These are phyloP conservation scores for Tritrichomonas foetus DNA, from an alignment of 208 protist species.

Conservation along the genomic window DNA sequence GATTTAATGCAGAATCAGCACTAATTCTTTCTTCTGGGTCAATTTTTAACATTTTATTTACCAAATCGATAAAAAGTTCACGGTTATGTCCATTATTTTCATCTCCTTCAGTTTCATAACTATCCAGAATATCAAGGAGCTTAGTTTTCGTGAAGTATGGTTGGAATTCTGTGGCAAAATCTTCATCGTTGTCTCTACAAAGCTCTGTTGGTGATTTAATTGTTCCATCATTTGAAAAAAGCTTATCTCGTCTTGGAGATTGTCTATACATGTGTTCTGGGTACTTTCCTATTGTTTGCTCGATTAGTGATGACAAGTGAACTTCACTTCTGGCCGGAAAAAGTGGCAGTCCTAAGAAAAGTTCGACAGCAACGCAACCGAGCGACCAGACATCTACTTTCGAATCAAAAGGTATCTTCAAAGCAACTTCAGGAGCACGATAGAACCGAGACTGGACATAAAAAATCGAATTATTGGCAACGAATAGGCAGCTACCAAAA, in stretches of 20 bases:
- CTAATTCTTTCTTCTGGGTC: slow-evolving; percentile 14
- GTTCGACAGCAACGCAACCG: not conserved
- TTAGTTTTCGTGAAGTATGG: not conserved
- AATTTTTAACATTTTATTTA: not conserved
- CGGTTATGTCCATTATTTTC: not conserved
- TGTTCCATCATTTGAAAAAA: not conserved
- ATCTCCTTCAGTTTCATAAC: not conserved
- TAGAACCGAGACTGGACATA: not conserved
- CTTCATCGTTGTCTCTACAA: not conserved
- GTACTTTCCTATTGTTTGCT: not conserved
- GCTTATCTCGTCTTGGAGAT: not conserved
- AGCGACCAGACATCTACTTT: slow-evolving; percentile 12
- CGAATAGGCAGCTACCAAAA: not conserved
- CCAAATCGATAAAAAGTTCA: not conserved
- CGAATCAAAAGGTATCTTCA: not conserved
- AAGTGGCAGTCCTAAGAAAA: not conserved
- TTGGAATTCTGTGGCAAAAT: not conserved
- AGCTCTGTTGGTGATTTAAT: not conserved
- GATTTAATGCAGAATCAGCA: not conserved
- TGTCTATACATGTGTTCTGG: not conserved
- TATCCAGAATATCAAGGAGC: not conserved
- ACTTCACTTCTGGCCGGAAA: not conserved
- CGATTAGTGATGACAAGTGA: not conserved
- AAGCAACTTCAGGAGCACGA: not conserved
- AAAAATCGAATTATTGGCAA: not conserved